Conservation (phyloP, 2,329 filamentous ascomycete species). For the Teratosphaeria destructans region DNA sequence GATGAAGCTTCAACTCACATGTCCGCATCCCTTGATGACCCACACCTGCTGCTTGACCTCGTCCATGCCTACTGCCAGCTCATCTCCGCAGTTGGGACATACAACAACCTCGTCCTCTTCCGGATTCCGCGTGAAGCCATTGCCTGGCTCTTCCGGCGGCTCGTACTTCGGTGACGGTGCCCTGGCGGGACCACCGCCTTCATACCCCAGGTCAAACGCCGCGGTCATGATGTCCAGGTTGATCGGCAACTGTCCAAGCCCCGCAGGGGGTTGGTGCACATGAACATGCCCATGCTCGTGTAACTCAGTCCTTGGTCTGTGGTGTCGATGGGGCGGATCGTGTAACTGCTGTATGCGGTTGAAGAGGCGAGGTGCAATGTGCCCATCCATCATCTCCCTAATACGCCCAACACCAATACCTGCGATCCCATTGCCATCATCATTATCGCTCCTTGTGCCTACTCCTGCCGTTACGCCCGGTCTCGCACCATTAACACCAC, state of each 20-base stretch:
- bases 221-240: constrained; percentile 30
- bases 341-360: background rate
- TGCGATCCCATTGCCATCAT: constrained; percentile 1
- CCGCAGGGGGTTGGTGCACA: no score
- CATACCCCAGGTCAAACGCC: constrained; percentile 34
- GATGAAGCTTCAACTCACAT: constrained; percentile 47
- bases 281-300: background rate
- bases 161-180: constrained; percentile 44
- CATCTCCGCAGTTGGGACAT: constrained; percentile 77
- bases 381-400: constrained; percentile 3
- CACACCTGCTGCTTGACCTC: constrained; percentile 73
- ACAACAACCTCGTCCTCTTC: constrained; percentile 62
- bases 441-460: constrained; percentile 11
- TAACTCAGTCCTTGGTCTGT: background rate
- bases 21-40: constrained; percentile 82
- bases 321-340: background rate
- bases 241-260: constrained; percentile 6
- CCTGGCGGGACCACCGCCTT: constrained; percentile 14
- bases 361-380: background rate
- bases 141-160: constrained; percentile 51
- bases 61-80: constrained; percentile 61
- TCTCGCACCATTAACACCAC: constrained; percentile 13
- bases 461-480: constrained; percentile 15
- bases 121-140: constrained; percentile 74
- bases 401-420: constrained; percentile 4